Conservation (phyloP, 2,329 filamentous ascomycete genomes). For the Elsinoe batatas region DNA sequence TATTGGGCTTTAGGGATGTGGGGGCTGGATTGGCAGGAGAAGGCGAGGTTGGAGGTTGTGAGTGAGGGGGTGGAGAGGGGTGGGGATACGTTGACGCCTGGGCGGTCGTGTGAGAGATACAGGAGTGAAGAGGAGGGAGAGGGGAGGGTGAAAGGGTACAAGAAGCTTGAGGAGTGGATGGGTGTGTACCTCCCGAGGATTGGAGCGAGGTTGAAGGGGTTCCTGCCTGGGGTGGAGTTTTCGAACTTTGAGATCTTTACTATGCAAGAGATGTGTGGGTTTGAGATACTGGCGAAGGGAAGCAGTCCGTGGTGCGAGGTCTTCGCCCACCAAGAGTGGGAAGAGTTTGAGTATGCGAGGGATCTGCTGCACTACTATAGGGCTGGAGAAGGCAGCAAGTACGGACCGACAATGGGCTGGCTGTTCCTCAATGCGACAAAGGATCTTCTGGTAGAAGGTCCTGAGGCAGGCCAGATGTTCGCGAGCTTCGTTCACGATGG, state of each 20-base stretch:
- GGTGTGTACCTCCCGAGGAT: slow-evolving; percentile 40
- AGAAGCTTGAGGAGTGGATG: slow-evolving; percentile 39
- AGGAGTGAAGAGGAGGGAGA: slow-evolving; percentile 26
- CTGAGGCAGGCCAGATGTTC: slow-evolving; percentile 39
- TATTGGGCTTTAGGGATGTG: slow-evolving; percentile 48
- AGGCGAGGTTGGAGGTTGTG: slow-evolving; percentile 41
- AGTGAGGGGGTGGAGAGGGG: slow-evolving; percentile 42
- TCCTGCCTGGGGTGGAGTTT: slow-evolving; percentile 36
- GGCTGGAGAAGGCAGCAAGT: slow-evolving; percentile 47
- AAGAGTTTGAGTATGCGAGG: slow-evolving; percentile 48
- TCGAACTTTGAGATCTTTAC: slow-evolving; percentile 42
- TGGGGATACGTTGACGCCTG: slow-evolving; percentile 48
- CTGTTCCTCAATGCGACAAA: slow-evolving; percentile 50
- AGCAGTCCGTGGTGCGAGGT: slow-evolving; percentile 47
- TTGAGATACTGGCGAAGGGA: slow-evolving; percentile 46
- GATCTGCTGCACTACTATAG: slow-evolving; percentile 51
- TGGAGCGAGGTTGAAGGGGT: slow-evolving; percentile 33
- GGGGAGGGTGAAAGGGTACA: slow-evolving; percentile 43
- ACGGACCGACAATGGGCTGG: slow-evolving; percentile 46
- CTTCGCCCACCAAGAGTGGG: slow-evolving; percentile 46
- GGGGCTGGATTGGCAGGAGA: slow-evolving; percentile 36
- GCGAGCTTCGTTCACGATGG: slow-evolving; percentile 53
- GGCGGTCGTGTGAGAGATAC: slow-evolving; percentile 36
- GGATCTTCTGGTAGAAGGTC: slow-evolving; percentile 37
- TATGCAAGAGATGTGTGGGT: slow-evolving; percentile 55